A percentile compares a stretch with the other conserved stretches of the same genome.
Evolutionary conservation across 176 grass and related monocot genomes (phyloP).

Genomic region (Paspalum notatum): DNA sequence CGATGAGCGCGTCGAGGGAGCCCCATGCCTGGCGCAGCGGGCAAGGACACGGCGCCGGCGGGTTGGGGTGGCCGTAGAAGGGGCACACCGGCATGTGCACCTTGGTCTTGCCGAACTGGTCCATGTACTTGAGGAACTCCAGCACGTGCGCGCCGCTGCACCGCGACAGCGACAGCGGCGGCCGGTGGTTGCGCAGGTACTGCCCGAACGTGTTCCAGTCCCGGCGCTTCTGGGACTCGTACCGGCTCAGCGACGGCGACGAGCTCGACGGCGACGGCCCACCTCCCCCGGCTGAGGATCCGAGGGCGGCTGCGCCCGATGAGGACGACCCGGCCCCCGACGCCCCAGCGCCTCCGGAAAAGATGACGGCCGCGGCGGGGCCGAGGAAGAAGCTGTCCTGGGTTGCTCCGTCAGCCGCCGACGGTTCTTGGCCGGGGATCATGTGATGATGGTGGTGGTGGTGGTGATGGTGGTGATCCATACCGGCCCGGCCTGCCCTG

Average conservation of each 20-base stretch:
- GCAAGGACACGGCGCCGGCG: conserved; percentile 84
- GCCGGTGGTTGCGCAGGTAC: conserved; percentile 86
- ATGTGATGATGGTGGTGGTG: conserved; percentile 63
- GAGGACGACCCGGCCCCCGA: conserved; percentile 36
- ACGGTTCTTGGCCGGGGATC: conserved; percentile 57
- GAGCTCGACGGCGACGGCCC: conserved; percentile 53
- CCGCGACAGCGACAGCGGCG: conserved; percentile 67
- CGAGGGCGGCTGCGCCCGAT: conserved; percentile 19
- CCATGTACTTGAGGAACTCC: conserved; percentile 93
- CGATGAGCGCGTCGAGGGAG: conserved; percentile 86
- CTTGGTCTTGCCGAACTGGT: conserved; percentile 98
- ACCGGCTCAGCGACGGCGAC: conserved; percentile 70
- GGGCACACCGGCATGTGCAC: conserved; percentile 85
- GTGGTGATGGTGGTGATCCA: conserved; percentile 55
- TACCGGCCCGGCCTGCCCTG: not conserved
- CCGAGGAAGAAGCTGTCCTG: conserved; percentile 64
- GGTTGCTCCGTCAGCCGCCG: conserved; percentile 43
- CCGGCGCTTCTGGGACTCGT: conserved; percentile 84
- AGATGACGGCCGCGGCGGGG: conserved; percentile 49
- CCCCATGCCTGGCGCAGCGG: conserved; percentile 92
- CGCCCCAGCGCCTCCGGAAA: conserved; percentile 37
- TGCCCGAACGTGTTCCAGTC: conserved; percentile 98
- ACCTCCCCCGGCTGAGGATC: not conserved
- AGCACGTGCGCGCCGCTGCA: conserved; percentile 89
- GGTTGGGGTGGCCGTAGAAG: conserved; percentile 89